Evolutionary conservation across 2,329 filamentous ascomycete genomes (phyloP).

Genomic region (Pseudocercospora pini-densiflorae): DNA sequence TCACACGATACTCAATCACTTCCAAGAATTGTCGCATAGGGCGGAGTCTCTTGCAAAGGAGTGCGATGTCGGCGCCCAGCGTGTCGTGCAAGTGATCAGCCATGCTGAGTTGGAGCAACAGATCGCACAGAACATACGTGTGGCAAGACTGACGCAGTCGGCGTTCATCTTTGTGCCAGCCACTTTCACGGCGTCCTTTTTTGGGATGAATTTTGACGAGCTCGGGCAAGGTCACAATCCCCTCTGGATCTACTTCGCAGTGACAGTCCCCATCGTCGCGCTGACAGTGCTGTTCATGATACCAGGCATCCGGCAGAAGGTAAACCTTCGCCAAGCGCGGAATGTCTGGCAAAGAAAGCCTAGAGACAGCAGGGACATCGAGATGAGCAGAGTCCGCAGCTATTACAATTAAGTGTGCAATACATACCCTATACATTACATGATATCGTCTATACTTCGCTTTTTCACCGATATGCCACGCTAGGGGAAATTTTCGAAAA

Average conservation of each 20-base stretch:
- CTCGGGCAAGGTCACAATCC: background rate
- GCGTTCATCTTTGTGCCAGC: background rate
- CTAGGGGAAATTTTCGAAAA: no score
- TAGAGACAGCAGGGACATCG: no score
- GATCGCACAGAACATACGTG: background rate
- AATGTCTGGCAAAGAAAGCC: no score
- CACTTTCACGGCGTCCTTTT: background rate
- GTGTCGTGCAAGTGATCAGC: background rate
- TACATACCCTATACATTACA: no score
- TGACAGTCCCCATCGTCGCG: background rate
- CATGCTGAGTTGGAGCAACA: background rate
- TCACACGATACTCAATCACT: no score
- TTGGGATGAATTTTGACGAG: constrained; percentile 7
- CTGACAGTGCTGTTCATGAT: no score
- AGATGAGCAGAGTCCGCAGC: no score
- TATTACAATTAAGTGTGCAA: no score
- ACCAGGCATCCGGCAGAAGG: no score
- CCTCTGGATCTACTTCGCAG: constrained; percentile 3
- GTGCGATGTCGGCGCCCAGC: background rate
- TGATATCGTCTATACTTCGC: no score
- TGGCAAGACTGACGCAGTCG: background rate
- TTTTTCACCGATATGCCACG: no score
- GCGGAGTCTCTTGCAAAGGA: background rate
- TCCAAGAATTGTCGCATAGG: background rate
- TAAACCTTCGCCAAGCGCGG: no score